A percentile compares a stretch with the other conserved stretches of the same genome.
phyloP scores from a whole-genome alignment of 176 grass and related monocot genomes.

The Bonia amplexicaulis region DNA sequence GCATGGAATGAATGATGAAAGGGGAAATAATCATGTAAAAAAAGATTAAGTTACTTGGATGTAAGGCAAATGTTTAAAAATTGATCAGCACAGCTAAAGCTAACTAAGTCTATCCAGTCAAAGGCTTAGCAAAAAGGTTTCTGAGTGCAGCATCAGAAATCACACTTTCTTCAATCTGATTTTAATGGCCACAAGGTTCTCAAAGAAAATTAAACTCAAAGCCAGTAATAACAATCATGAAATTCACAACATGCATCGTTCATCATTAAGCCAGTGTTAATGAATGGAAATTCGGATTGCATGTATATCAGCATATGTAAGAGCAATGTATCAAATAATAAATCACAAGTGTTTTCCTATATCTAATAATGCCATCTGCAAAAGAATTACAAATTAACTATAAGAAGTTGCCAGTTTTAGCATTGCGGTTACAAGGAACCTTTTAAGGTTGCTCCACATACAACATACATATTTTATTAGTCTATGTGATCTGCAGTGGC shows the following conservation, averaged over 20 bases:
- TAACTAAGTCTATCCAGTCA: background rate
- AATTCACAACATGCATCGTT: background rate
- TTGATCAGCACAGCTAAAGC: conserved; percentile 1
- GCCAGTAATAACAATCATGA: background rate
- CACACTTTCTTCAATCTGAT: background rate
- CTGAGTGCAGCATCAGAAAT: background rate
- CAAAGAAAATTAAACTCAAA: conserved; percentile 1
- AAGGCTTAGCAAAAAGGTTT: background rate
- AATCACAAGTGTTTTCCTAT: background rate
- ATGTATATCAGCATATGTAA: background rate
- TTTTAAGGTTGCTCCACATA: background rate
- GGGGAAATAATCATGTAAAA: conserved; percentile 12
- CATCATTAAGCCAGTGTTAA: background rate
- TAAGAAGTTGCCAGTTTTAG: background rate
- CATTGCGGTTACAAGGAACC: background rate
- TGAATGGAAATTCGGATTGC: background rate
- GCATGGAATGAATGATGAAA: conserved; percentile 18
- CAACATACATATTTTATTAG: background rate
- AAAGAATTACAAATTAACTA: background rate
- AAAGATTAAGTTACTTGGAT: conserved; percentile 20
- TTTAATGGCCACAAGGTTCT: background rate
- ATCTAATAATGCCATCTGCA: background rate
- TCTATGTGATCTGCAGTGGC: background rate
- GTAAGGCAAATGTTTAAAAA: conserved; percentile 5
- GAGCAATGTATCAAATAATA: background rate